phyloP scores from a whole-genome alignment of 495 filamentous ascomycete genomes.

The Penicillium chermesinum region DNA sequence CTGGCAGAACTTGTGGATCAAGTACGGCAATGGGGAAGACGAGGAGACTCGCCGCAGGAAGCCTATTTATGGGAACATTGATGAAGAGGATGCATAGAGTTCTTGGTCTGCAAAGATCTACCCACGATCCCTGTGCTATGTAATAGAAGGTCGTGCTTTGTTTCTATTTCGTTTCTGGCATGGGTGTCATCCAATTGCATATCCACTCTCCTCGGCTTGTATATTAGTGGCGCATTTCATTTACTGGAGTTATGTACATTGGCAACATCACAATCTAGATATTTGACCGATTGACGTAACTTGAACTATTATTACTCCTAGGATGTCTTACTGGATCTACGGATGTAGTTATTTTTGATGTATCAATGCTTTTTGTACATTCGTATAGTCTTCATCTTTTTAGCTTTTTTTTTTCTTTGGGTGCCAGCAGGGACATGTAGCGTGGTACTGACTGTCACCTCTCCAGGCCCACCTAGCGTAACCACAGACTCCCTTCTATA shows the following conservation, averaged over 20 bases:
- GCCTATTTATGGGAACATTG: constrained; percentile 38
- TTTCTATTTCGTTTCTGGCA: constrained; percentile 10
- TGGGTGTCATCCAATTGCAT: constrained; percentile 19
- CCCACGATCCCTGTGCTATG: constrained; percentile 1
- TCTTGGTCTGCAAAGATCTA: background rate
- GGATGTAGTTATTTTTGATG: background rate
- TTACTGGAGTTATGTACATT: constrained; percentile 16
- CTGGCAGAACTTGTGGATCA: constrained; percentile 42
- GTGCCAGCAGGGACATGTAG: too few relatives aligned
- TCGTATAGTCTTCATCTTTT: background rate
- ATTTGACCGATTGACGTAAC: background rate
- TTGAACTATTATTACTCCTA: too few relatives aligned
- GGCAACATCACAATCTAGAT: background rate
- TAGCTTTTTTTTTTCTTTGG: background rate
- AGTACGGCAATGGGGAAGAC: constrained; percentile 44
- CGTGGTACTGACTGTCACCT: too few relatives aligned
- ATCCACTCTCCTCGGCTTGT: constrained; percentile 26
- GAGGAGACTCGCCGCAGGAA: constrained; percentile 37
- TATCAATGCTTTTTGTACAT: background rate
- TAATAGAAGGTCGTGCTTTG: constrained; percentile 20
- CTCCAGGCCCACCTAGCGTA: too few relatives aligned
- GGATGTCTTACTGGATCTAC: background rate
- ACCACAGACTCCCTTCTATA: too few relatives aligned
- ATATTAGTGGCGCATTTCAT: constrained; percentile 25
- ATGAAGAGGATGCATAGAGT: constrained; percentile 29